Percentiles rank a stretch among this genome's conserved stretches.
Conservation (phyloP, 192 early-diverging fungal genomes). For the Coemansia sp. region DNA sequence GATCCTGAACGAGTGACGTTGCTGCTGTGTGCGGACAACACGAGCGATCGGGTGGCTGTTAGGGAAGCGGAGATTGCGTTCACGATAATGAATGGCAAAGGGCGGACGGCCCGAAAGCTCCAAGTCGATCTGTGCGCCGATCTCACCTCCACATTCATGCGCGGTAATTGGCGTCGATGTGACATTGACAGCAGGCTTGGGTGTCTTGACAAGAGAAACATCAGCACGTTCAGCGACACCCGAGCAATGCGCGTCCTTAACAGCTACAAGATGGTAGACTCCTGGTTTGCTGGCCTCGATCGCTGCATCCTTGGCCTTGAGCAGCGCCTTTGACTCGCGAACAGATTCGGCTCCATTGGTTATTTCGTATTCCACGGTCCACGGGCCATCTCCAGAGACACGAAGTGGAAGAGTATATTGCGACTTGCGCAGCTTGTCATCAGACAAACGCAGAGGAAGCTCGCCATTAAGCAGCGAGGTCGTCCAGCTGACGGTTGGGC, state of each 20-base stretch:
- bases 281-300: conserved; percentile 31
- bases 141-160: conserved; percentile 51
- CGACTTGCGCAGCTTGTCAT: conserved; percentile 41
- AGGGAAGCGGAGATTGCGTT: conserved; percentile 39
- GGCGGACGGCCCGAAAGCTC: conserved; percentile 49
- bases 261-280: conserved; percentile 26
- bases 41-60: conserved; percentile 22
- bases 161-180: conserved; percentile 42
- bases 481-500: conserved; percentile 30
- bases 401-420: conserved; percentile 24
- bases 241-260: conserved; percentile 37
- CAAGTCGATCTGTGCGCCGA: conserved; percentile 42
- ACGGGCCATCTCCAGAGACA: conserved; percentile 35
- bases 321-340: conserved; percentile 20
- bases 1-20: conserved; percentile 29
- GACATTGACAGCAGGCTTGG: conserved; percentile 25
- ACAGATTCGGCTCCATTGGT: conserved; percentile 9
- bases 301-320: conserved; percentile 4
- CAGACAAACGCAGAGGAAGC: conserved; percentile 35
- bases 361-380: conserved; percentile 40
- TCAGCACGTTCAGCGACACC: conserved; percentile 12
- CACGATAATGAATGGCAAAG: conserved; percentile 45
- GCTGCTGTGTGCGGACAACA: conserved; percentile 36
- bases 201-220: conserved; percentile 29
- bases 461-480: conserved; percentile 13